A percentile compares a stretch with the other conserved stretches of the same genome.
These are phyloP conservation scores for Allomyces macrogynus DNA, from an alignment of 192 early-diverging fungal species.

Conservation along the genomic window DNA sequence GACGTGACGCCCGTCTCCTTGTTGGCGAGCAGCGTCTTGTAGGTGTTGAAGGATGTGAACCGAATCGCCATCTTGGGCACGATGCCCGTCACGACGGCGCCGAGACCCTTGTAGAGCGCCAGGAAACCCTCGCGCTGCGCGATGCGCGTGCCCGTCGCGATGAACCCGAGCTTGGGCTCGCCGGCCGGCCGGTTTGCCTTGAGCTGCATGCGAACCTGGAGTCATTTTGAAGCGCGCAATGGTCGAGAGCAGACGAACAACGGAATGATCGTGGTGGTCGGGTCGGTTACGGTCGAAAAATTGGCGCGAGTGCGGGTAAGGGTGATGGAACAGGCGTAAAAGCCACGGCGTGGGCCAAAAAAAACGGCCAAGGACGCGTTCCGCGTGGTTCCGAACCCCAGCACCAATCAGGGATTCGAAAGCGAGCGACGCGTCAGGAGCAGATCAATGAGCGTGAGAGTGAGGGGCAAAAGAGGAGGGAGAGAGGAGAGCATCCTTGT, in stretches of 20 bases:
- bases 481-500: slow-evolving; percentile 4
- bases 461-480: not conserved
- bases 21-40: slow-evolving; percentile 61
- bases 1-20: slow-evolving; percentile 37
- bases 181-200: not conserved
- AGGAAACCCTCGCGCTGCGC: slow-evolving; percentile 67
- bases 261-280: too few relatives aligned
- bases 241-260: too few relatives aligned
- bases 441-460: too few relatives aligned
- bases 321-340: too few relatives aligned
- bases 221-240: too few relatives aligned
- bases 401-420: too few relatives aligned
- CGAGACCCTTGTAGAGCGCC: slow-evolving; percentile 90
- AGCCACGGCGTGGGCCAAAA: too few relatives aligned
- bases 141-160: slow-evolving; percentile 69
- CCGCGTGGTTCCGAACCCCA: too few relatives aligned
- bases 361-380: too few relatives aligned
- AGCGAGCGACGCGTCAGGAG: too few relatives aligned
- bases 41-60: slow-evolving; percentile 87
- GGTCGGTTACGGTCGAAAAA: too few relatives aligned
- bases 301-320: too few relatives aligned
- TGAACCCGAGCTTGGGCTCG: slow-evolving; percentile 25
- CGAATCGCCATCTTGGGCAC: slow-evolving; percentile 99
- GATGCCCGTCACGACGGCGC: slow-evolving; percentile 86
- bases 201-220: not conserved